phyloP scores from a whole-genome alignment of 768 basidiomycete species.

The Suillus discolor region DNA sequence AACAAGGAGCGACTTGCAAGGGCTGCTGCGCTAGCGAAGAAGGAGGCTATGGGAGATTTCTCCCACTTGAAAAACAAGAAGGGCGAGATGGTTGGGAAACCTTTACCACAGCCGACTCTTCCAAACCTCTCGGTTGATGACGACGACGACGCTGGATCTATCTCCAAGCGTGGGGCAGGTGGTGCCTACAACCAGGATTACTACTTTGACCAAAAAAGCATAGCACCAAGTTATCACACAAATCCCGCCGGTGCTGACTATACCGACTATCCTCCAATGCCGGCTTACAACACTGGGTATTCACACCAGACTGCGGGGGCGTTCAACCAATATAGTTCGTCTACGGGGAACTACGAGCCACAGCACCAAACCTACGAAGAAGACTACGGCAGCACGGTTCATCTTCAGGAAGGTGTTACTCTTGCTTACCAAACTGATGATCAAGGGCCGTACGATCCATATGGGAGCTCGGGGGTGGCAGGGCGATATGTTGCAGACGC shows the following conservation, averaged over 20 bases:
- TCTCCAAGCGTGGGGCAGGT: slow-evolving; percentile 57
- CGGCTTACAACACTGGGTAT: slow-evolving; percentile 68
- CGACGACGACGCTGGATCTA: slow-evolving; percentile 60
- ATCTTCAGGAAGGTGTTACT: slow-evolving; percentile 61
- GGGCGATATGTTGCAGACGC: slow-evolving; percentile 44
- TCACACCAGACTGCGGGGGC: slow-evolving; percentile 54
- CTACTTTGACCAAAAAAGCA: slow-evolving; percentile 53
- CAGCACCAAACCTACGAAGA: slow-evolving; percentile 59
- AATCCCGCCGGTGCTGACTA: slow-evolving; percentile 45
- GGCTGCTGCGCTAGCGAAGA: slow-evolving; percentile 81
- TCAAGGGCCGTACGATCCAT: slow-evolving; percentile 17
- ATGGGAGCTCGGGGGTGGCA: slow-evolving; percentile 18
- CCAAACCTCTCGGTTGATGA: slow-evolving; percentile 91
- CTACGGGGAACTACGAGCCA: slow-evolving; percentile 52
- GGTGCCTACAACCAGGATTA: slow-evolving; percentile 59
- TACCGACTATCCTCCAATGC: slow-evolving; percentile 69
- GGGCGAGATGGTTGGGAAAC: slow-evolving; percentile 78
- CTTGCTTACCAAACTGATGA: slow-evolving; percentile 45
- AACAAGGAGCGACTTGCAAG: slow-evolving; percentile 84
- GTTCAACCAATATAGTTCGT: slow-evolving; percentile 60
- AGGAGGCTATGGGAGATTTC: slow-evolving; percentile 89
- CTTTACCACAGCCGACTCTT: slow-evolving; percentile 91
- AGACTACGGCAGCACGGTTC: slow-evolving; percentile 65
- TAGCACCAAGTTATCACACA: slow-evolving; percentile 37
- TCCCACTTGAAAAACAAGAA: slow-evolving; percentile 94